These are phyloP conservation scores for Cardiospermum halicacabum DNA, from an alignment of 345 rosid genomes.

Conservation along the genomic window DNA sequence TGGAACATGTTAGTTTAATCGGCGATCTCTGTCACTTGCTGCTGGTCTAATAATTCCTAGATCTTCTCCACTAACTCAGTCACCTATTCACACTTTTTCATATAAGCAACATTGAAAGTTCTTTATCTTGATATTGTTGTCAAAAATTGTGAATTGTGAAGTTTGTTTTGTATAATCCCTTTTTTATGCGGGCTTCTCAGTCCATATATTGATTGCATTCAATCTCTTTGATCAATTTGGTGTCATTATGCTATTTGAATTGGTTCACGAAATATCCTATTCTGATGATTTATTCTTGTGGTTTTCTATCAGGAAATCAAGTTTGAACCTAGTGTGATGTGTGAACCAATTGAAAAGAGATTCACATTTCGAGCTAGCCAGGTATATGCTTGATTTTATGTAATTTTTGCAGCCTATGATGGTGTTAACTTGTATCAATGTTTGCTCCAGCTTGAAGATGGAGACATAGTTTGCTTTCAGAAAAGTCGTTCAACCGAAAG, in stretches of 20 bases:
- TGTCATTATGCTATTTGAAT: neutral
- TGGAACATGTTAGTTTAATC: too few species aligned
- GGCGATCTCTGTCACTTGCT: neutral
- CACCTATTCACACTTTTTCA: neutral
- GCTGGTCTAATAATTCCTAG: neutral
- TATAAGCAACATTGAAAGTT: neutral
- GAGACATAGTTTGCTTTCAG: constrained; percentile 73
- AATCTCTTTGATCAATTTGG: neutral
- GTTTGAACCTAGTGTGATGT: constrained; percentile 63
- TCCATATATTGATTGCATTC: neutral
- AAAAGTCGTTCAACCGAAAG: constrained; percentile 37
- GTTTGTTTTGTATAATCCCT: neutral
- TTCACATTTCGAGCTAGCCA: constrained; percentile 49
- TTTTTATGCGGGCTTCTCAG: neutral
- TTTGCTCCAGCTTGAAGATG: constrained; percentile 64
- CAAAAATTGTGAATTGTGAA: neutral
- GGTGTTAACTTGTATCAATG: constrained; percentile 1
- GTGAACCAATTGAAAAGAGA: constrained; percentile 57
- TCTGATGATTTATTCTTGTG: neutral
- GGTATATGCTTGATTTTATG: constrained; percentile 27
- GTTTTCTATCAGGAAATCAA: constrained; percentile 57
- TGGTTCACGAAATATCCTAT: neutral
- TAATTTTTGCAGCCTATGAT: neutral
- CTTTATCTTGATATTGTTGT: neutral
- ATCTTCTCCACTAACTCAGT: neutral